Percentiles rank a stretch among this genome's conserved stretches.
Evolutionary conservation across 2,329 filamentous ascomycete species (phyloP).

Genomic region (Aurifilum marmelostoma): DNA sequence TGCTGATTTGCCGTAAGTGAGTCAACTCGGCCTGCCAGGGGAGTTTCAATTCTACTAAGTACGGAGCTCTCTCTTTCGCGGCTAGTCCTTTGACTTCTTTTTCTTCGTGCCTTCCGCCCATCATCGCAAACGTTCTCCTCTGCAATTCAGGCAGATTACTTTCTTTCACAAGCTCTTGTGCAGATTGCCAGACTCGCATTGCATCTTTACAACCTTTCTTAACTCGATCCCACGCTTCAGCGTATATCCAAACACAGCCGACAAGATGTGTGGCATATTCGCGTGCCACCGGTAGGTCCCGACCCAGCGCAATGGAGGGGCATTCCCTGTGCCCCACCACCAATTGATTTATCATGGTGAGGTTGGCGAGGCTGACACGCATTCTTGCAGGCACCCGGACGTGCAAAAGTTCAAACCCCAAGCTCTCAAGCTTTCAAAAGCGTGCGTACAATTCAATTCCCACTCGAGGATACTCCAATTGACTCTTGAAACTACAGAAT

Average conservation of each 20-base stretch:
- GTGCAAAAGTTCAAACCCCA: slow-evolving; percentile 96
- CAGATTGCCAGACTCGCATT: neutral
- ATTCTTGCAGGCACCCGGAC: slow-evolving; percentile 72
- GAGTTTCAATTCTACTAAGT: neutral
- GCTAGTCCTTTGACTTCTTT: slow-evolving; percentile 9
- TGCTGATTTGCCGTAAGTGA: slow-evolving; percentile 17
- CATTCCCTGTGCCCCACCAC: slow-evolving; percentile 37
- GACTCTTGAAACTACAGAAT: slow-evolving; percentile 62
- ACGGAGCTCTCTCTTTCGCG: slow-evolving; percentile 3
- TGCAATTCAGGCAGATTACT: slow-evolving; percentile 4
- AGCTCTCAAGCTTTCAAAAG: slow-evolving; percentile 90
- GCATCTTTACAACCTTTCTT: neutral
- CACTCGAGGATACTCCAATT: slow-evolving; percentile 37
- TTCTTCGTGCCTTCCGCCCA: slow-evolving; percentile 14
- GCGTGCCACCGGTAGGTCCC: slow-evolving; percentile 81
- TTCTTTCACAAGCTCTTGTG: neutral
- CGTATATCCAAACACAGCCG: neutral
- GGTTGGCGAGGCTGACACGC: slow-evolving; percentile 25
- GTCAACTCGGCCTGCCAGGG: neutral
- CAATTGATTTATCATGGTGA: slow-evolving; percentile 35
- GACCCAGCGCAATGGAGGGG: slow-evolving; percentile 41
- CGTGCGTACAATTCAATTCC: slow-evolving; percentile 60
- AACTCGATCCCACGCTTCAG: neutral
- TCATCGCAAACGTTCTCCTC: neutral
- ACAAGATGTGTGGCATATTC: slow-evolving; percentile 91